Conservation (phyloP, 129 eudicot species). For the Tanacetum coccineum region DNA sequence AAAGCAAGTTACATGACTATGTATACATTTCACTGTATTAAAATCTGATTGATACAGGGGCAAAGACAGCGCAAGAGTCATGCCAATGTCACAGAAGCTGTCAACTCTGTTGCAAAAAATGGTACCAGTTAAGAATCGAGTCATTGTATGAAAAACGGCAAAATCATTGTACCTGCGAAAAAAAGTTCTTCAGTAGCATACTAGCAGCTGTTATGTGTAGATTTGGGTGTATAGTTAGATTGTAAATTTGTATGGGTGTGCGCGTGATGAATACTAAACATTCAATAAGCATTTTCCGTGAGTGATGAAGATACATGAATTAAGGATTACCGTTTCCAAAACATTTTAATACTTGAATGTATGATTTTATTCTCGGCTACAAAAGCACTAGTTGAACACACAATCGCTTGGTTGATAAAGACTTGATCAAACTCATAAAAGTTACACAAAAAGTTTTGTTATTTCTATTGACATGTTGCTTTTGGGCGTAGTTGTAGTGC, state of each 20-base stretch:
- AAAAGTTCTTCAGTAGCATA: neutral
- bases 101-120: conserved; percentile 34
- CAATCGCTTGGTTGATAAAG: neutral
- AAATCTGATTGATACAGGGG: conserved; percentile 35
- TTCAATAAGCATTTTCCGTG: neutral
- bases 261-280: neutral
- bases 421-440: neutral
- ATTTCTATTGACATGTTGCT: neutral
- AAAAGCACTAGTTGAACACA: too few relatives aligned
- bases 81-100: conserved; percentile 37
- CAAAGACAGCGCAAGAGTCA: conserved; percentile 49
- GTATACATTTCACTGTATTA: conserved; percentile 10
- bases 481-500: neutral
- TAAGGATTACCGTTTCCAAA: neutral
- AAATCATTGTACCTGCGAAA: neutral
- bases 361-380: too few relatives aligned
- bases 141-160: neutral
- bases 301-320: neutral
- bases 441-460: too few relatives aligned
- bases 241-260: neutral
- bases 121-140: conserved; percentile 20
- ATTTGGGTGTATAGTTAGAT: neutral
- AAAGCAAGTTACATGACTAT: too few relatives aligned
- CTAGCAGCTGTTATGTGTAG: neutral
- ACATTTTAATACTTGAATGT: too few relatives aligned